phyloP scores from a whole-genome alignment of 805 yeast species.

The Tetrapisispora iriomotensis region DNA sequence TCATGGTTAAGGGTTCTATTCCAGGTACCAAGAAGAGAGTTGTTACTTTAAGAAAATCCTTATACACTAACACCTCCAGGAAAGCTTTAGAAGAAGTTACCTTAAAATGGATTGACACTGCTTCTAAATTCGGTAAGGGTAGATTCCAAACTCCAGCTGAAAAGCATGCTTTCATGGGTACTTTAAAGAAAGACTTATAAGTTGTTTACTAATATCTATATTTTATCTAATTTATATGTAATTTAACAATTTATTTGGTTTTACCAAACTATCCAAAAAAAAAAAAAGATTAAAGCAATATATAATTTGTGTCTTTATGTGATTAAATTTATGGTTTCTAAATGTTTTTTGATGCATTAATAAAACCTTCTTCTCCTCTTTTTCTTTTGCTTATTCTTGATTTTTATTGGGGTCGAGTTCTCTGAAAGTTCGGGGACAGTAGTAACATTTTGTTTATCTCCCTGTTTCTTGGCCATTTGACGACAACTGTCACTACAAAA shows the following conservation, averaged over 20 bases:
- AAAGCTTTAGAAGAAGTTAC: slow-evolving; percentile 91
- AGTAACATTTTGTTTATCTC: background rate
- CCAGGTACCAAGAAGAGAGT: slow-evolving; percentile 99
- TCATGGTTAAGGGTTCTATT: slow-evolving; percentile 95
- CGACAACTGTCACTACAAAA: slow-evolving; percentile 46
- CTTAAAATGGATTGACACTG: slow-evolving; percentile 99
- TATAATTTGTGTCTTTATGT: background rate
- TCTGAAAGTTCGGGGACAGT: background rate
- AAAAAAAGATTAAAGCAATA: no score
- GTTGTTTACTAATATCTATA: slow-evolving; percentile 5
- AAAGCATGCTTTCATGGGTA: slow-evolving; percentile 99
- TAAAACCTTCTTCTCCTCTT: slow-evolving; percentile 2
- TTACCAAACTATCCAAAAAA: background rate
- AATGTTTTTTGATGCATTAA: background rate
- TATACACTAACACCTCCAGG: slow-evolving; percentile 96
- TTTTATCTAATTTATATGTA: background rate
- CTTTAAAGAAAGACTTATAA: slow-evolving; percentile 94
- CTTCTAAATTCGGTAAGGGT: slow-evolving; percentile 99
- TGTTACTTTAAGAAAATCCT: slow-evolving; percentile 96
- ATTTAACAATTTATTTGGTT: slow-evolving; percentile 1
- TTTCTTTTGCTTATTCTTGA: background rate
- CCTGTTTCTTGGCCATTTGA: slow-evolving; percentile 1
- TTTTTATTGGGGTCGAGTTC: background rate
- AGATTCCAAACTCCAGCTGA: slow-evolving; percentile 99
- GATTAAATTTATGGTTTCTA: background rate